phyloP scores from a whole-genome alignment of 352 stramenopile genomes.

The Globisporangium middletonii region DNA sequence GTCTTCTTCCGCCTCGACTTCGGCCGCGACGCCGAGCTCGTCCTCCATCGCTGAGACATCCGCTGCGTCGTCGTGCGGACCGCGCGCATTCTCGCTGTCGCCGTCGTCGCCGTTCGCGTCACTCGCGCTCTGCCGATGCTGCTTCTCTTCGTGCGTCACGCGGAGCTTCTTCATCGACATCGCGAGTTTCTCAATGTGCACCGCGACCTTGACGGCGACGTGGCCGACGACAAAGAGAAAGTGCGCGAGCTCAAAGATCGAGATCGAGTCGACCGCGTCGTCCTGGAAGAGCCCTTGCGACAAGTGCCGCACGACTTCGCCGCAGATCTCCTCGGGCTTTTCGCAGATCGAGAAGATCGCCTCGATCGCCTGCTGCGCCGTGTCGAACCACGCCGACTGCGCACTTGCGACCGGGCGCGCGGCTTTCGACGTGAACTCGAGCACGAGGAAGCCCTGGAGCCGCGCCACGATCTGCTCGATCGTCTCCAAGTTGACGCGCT shows the following conservation, averaged over 20 bases:
- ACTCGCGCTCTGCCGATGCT: conserved; percentile 24
- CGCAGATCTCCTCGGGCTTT: conserved; percentile 78
- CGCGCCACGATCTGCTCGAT: conserved; percentile 88
- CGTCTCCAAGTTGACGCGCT: conserved; percentile 78
- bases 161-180: conserved; percentile 80
- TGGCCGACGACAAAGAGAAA: conserved; percentile 96
- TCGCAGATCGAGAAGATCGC: conserved; percentile 90
- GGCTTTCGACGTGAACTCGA: conserved; percentile 78
- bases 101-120: conserved; percentile 12
- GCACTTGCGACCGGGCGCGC: conserved; percentile 35
- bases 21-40: conserved; percentile 88
- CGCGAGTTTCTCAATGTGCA: conserved; percentile 92
- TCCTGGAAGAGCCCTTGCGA: conserved; percentile 57
- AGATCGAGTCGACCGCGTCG: conserved; percentile 52
- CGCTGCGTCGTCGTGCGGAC: conserved; percentile 23
- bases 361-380: conserved; percentile 89
- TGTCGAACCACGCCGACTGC: conserved; percentile 88
- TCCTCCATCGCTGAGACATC: conserved; percentile 89
- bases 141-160: conserved; percentile 72
- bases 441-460: conserved; percentile 79
- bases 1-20: conserved; percentile 88
- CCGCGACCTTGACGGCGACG: conserved; percentile 91
- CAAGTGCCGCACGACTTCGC: conserved; percentile 66
- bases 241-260: conserved; percentile 73
- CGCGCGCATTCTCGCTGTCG: no score